phyloP scores from a whole-genome alignment of 1,139 yeast species.

The Geotrichum candidum region DNA sequence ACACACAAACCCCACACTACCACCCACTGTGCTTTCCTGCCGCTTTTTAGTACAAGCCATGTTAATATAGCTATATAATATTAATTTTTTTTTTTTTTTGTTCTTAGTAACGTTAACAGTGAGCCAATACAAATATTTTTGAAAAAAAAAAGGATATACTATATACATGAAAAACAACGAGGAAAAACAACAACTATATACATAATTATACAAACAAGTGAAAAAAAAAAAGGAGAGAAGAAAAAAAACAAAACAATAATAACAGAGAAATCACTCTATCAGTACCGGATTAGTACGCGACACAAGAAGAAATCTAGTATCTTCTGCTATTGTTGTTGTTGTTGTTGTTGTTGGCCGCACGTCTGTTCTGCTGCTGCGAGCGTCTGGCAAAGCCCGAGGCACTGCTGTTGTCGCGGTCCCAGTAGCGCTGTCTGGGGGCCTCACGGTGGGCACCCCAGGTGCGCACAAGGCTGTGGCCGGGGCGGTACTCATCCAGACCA shows the following conservation, averaged over 20 bases:
- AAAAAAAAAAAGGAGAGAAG: background rate
- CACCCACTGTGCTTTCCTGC: no score
- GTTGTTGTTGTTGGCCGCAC: background rate
- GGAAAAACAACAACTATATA: background rate
- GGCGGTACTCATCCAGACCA: constrained; percentile 9
- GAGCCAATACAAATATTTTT: background rate
- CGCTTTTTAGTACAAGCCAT: no score
- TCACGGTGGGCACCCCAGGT: constrained; percentile 15
- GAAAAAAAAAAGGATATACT: background rate
- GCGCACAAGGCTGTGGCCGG: constrained; percentile 1
- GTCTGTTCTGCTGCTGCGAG: background rate
- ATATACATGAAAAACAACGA: no score
- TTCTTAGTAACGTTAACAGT: no score
- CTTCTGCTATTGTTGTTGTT: background rate
- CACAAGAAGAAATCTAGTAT: background rate
- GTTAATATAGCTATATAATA: no score
- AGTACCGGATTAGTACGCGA: background rate
- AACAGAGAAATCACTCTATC: background rate
- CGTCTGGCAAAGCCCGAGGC: constrained; percentile 17
- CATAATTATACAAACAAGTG: background rate
- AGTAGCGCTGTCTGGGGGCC: constrained; percentile 12
- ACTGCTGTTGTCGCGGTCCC: constrained; percentile 12
- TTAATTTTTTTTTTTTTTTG: no score
- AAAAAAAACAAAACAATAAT: background rate
- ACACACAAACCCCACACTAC: no score